Base-by-base conservation (phyloP, 305 asterid species). In the Fraxinus floribunda region DNA sequence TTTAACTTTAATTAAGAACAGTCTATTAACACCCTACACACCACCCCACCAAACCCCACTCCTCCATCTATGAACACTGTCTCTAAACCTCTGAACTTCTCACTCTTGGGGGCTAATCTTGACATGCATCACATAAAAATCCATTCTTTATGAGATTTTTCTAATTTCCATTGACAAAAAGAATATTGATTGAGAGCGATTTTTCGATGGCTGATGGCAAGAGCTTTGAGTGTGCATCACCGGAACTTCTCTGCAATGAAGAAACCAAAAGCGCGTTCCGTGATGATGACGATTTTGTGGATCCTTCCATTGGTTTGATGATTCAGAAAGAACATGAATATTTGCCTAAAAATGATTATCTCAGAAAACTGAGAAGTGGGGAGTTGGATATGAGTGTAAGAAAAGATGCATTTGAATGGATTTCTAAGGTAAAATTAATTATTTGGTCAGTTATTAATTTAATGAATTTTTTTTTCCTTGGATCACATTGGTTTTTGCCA, bases 371-470 rank as follows among this genome's bases (percentile, higher is more conserved):
- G 88, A 95, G 91, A 87, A 81, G 64, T 78, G 98, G 98, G 18
- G 97, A 90, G 60, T 79, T 92, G 84, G 97, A 93, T 88, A 78
- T 86, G 89, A 88, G 89, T 70, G 75, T 85, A 72, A 90, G 98
- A 87, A 88, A 84, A 49, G 90, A 91, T 78, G 94, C 98, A 73
- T 83, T 93, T 85, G 94, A 92, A 84, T 95, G 98, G 98, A 91
- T 92, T 88, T 78, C 86, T 84, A 92, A 93, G 98, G 98, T 95
- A 79, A 62, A 15, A 29, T 83, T 87, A 15, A 6, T 82, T 83
- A 55, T 60, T 81, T 68, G 0, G 39, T 83, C 30, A 8, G 30
- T 71, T 30, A 13, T 11, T 44, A 44, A 11, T 44, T 44, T 44
- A 44, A 39, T 8, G 46, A 39, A 1, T 38, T 38, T 36, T 36